Conservation (phyloP, 1,284 basidiomycete species). For the Melanopsichium pennsylvanicum region DNA sequence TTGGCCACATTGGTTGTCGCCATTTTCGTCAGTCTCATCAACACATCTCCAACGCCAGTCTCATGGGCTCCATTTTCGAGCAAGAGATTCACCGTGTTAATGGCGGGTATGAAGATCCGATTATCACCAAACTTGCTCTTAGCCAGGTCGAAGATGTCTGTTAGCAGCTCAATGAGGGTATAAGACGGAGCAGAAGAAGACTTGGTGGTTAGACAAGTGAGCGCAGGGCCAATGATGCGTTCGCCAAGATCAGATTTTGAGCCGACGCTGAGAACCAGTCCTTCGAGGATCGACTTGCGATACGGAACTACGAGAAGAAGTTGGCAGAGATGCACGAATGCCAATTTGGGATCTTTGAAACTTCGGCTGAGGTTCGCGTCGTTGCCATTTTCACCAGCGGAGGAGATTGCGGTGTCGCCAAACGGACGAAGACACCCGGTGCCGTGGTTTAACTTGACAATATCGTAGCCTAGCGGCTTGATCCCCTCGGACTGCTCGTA, state of each 20-base stretch:
- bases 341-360: slow-evolving; percentile 31
- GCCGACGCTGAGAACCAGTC: slow-evolving; percentile 36
- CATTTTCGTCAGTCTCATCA: slow-evolving; percentile 18
- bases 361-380: neutral
- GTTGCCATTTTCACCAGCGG: neutral
- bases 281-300: slow-evolving; percentile 21
- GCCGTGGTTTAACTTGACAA: slow-evolving; percentile 18
- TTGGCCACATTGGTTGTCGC: slow-evolving; percentile 6
- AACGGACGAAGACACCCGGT: neutral
- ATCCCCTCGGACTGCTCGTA: neutral
- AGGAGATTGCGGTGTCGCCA: neutral
- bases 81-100: slow-evolving; percentile 37
- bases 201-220: neutral
- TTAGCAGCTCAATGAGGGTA: slow-evolving; percentile 3
- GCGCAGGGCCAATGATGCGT: slow-evolving; percentile 25
- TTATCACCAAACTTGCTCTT: slow-evolving; percentile 43
- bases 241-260: slow-evolving; percentile 48
- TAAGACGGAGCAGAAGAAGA: neutral
- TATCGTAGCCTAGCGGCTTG: slow-evolving; percentile 10
- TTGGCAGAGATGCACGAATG: slow-evolving; percentile 11
- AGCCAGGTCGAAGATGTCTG: slow-evolving; percentile 22
- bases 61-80: slow-evolving; percentile 39
- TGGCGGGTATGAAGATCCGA: slow-evolving; percentile 42
- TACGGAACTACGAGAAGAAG: slow-evolving; percentile 28
- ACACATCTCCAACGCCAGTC: neutral